phyloP scores from a whole-genome alignment of 1,284 basidiomycete genomes.

The Trichosporon coremiiforme region DNA sequence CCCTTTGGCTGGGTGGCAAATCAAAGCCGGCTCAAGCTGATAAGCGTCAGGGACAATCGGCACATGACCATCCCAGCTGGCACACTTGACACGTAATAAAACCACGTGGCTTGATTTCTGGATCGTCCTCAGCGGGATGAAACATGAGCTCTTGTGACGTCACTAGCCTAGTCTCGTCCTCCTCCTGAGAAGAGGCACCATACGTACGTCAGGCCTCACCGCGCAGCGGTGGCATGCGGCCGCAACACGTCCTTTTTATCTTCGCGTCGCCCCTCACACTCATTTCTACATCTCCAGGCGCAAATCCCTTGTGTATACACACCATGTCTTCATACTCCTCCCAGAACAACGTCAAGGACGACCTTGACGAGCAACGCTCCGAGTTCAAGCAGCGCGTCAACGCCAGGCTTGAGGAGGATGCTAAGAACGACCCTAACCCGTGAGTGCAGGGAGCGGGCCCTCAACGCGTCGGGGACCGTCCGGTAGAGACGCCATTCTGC shows the following conservation, averaged over 20 bases:
- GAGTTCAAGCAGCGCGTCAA: neutral
- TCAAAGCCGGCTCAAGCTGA: neutral
- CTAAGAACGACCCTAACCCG: constrained; percentile 11
- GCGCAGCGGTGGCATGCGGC: neutral
- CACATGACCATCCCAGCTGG: neutral
- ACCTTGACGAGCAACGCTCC: neutral
- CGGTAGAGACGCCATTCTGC: too few species aligned
- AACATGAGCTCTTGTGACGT: neutral
- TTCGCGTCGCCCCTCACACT: neutral
- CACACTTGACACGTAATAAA: neutral
- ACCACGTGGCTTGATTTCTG: neutral
- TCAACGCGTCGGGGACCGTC: neutral
- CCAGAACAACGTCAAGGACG: neutral
- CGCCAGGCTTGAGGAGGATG: constrained; percentile 2
- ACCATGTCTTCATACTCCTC: neutral
- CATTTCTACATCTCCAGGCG: neutral
- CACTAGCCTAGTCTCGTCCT: neutral
- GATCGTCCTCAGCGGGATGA: neutral
- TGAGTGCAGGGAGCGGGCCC: neutral
- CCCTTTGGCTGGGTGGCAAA: constrained; percentile 17
- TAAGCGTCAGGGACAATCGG: neutral
- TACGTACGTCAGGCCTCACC: neutral
- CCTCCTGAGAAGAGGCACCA: neutral
- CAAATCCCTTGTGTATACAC: neutral
- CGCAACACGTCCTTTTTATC: constrained; percentile 1